Evolutionary conservation across 202 grass and related monocot species (phyloP).

Genomic region (Musa balbisiana): DNA sequence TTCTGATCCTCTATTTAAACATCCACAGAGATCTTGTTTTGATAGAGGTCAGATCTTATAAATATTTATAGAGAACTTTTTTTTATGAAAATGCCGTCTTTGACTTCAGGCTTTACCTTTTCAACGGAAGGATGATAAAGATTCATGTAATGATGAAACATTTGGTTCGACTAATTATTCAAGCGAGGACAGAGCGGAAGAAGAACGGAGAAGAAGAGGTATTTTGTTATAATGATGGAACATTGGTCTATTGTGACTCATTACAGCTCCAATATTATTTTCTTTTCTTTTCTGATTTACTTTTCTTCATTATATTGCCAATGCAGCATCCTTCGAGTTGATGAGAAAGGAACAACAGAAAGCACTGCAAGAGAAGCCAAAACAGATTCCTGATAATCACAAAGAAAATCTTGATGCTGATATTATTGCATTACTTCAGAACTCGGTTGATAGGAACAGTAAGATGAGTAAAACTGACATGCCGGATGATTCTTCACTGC

Average conservation of each 20-base stretch:
- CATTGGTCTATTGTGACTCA: background rate
- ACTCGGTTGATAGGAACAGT: constrained; percentile 33
- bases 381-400: constrained; percentile 33
- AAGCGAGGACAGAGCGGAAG: constrained; percentile 33
- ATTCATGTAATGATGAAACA: constrained; percentile 65
- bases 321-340: constrained; percentile 87
- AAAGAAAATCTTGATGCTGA: constrained; percentile 44
- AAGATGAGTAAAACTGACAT: constrained; percentile 40
- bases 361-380: constrained; percentile 71
- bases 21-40: background rate
- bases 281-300: constrained; percentile 11
- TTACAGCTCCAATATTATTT: background rate
- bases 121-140: constrained; percentile 53
- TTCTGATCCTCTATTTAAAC: background rate
- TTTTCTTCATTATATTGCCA: background rate
- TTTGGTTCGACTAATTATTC: constrained; percentile 36
- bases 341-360: constrained; percentile 99
- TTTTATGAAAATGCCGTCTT: background rate
- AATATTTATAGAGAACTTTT: background rate
- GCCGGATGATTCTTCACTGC: constrained; percentile 40
- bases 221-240: background rate
- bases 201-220: constrained; percentile 56
- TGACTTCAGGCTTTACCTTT: constrained; percentile 45
- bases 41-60: background rate
- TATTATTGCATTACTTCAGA: constrained; percentile 58